Evolutionary conservation across 306 rosid genomes (phyloP).

Genomic region (Ceratonia siliqua): DNA sequence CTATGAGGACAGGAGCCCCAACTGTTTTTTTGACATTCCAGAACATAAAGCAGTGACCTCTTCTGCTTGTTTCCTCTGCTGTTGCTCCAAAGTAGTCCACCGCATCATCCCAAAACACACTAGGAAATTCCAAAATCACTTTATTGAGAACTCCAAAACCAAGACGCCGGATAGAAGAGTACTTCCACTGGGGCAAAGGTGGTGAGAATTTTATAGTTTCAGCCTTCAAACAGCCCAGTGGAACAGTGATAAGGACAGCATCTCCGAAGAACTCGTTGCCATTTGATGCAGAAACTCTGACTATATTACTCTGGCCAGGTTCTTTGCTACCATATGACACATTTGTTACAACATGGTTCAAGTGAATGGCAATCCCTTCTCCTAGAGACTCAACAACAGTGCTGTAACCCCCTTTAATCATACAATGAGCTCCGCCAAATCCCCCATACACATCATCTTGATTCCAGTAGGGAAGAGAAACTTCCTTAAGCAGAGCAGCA

Average conservation of each 20-base stretch:
- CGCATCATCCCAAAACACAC: constrained; percentile 96
- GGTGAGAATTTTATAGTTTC: constrained; percentile 88
- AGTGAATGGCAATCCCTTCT: constrained; percentile 71
- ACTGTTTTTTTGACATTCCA: constrained; percentile 96
- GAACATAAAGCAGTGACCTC: constrained; percentile 99
- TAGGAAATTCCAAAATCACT: constrained; percentile 88
- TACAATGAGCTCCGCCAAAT: constrained; percentile 99
- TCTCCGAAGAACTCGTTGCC: constrained; percentile 77
- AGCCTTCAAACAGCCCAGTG: constrained; percentile 97
- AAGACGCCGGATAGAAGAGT: constrained; percentile 81
- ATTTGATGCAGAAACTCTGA: constrained; percentile 77
- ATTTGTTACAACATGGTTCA: constrained; percentile 79
- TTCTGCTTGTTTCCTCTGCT: constrained; percentile 78
- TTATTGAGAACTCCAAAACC: constrained; percentile 98
- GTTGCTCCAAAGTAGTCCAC: constrained; percentile 99
- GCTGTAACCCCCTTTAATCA: constrained; percentile 99
- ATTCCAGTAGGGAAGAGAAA: constrained; percentile 98
- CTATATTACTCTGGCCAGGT: constrained; percentile 51
- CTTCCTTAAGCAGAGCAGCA: constrained; percentile 89
- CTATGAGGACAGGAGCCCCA: constrained; percentile 98
- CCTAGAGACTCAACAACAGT: constrained; percentile 87
- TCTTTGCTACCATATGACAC: constrained; percentile 67
- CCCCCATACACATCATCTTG: constrained; percentile 99
- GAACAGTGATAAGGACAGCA: constrained; percentile 89
- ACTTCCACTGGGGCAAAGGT: constrained; percentile 89